These are phyloP conservation scores for Lentinula raphanica DNA, from an alignment of 768 basidiomycete species.

Conservation along the genomic window DNA sequence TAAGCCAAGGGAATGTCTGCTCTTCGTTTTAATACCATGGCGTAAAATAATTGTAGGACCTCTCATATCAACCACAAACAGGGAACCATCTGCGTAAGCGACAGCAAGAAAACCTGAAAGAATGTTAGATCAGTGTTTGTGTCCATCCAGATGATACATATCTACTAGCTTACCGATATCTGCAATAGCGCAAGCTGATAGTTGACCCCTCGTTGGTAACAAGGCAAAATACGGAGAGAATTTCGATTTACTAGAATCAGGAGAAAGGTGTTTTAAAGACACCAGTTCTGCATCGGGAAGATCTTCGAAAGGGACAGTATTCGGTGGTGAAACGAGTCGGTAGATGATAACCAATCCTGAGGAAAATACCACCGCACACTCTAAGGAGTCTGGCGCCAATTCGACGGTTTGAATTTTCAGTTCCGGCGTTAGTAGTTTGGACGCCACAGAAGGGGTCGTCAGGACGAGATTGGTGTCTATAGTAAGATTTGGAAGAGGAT, in stretches of 20 bases:
- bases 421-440: not conserved
- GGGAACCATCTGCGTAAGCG: constrained; percentile 52
- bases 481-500: constrained; percentile 53
- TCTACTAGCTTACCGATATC: constrained; percentile 58
- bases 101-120: constrained; percentile 77
- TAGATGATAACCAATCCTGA: constrained; percentile 58
- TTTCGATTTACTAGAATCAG: constrained; percentile 31
- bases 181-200: constrained; percentile 56
- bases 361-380: constrained; percentile 47
- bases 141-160: not conserved
- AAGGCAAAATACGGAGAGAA: constrained; percentile 63
- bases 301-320: constrained; percentile 15
- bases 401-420: constrained; percentile 36
- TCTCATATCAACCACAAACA: constrained; percentile 70
- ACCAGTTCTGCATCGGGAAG: constrained; percentile 45
- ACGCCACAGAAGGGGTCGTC: constrained; percentile 31
- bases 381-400: constrained; percentile 52
- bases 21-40: constrained; percentile 35
- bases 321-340: constrained; percentile 22
- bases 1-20: constrained; percentile 28
- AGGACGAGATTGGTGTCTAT: constrained; percentile 54
- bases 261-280: constrained; percentile 44
- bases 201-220: constrained; percentile 37
- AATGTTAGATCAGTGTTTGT: not conserved
- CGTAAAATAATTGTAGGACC: constrained; percentile 65